phyloP scores from a whole-genome alignment of 805 yeast genomes.

The Sugiyamaella chiloensis region DNA sequence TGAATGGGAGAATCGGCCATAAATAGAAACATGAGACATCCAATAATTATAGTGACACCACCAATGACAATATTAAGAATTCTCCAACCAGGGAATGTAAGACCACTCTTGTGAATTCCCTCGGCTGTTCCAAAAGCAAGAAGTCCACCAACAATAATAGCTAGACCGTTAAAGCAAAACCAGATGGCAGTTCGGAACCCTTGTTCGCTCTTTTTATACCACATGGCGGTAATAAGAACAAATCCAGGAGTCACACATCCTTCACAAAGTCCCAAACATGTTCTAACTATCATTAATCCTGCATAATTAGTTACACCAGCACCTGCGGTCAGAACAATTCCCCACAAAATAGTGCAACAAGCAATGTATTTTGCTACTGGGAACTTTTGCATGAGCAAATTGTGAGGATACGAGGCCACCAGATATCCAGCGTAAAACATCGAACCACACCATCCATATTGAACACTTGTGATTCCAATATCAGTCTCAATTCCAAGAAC shows the following conservation, averaged over 20 bases:
- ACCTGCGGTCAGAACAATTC: conserved; percentile 17
- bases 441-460: conserved; percentile 43
- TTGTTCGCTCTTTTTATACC: conserved; percentile 48
- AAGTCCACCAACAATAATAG: conserved; percentile 43
- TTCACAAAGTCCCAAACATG: conserved; percentile 52
- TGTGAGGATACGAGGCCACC: conserved; percentile 43
- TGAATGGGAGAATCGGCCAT: conserved; percentile 22
- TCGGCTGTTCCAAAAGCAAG: conserved; percentile 46
- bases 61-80: conserved; percentile 28
- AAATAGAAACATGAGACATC: conserved; percentile 18
- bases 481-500: background rate
- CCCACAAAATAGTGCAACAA: conserved; percentile 19
- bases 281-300: conserved; percentile 47
- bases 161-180: conserved; percentile 43
- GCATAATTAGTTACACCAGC: conserved; percentile 41
- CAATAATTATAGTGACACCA: conserved; percentile 19
- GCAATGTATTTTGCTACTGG: conserved; percentile 22
- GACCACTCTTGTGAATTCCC: conserved; percentile 27
- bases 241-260: conserved; percentile 55
- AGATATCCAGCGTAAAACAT: conserved; percentile 46
- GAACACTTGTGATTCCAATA: conserved; percentile 33
- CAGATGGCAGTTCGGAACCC: conserved; percentile 44
- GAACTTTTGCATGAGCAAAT: conserved; percentile 34
- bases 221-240: conserved; percentile 53
- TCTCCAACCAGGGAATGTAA: conserved; percentile 44